Base-by-base conservation (phyloP, 2,329 filamentous ascomycete genomes). In the Pestalotiopsis sp. region DNA sequence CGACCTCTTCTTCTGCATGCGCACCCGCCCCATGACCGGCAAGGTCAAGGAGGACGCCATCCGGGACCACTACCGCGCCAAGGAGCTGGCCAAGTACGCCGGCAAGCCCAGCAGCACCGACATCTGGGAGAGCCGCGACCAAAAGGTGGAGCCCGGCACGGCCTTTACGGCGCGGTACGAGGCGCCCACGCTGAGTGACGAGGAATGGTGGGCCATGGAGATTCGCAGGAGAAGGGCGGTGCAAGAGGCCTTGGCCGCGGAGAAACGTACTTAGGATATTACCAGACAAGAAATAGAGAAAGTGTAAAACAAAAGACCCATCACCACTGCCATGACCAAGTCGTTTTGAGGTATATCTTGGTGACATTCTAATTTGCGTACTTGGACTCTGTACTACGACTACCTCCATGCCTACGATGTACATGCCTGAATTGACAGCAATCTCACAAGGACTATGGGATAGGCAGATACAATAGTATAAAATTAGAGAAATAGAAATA, bases 1-100 rank as follows among this genome's bases (percentile, higher is more conserved):
- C 70, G 93, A 97, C 80, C 98, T 97, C 81, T 97, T 95, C 93
- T 95, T 98, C 83, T 99, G 96, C 85, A 98, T 98, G 95, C 91
- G 93, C 72, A 91, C 90, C 49, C 90, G 92, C 75, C 86, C 87
- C 1, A 90, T 90, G 76, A 80, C 85, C 0, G 86, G 88, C 27
- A 81, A 85, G 58, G 82, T 89, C 73, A 89, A 89, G 75, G 89
- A 87, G 69, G 86, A 84, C 66, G 85, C 86, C 74, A 86, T 97
- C 67, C 84, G 85, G 70, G 88, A 89, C 62, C 89, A 91, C 80
- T 93, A 95, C 81, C 85, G 88, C 71, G 85, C 87, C 72, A 92
- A 91, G 80, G 86, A 88, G 76, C 80, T 84, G 70, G 87, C 87
- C 52, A 92, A 90, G 78, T 92, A 94, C 79, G 88, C 84, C 14